These are phyloP conservation scores for Aspergillus sp. DNA, from an alignment of 2,329 filamentous ascomycete genomes.

Conservation along the genomic window DNA sequence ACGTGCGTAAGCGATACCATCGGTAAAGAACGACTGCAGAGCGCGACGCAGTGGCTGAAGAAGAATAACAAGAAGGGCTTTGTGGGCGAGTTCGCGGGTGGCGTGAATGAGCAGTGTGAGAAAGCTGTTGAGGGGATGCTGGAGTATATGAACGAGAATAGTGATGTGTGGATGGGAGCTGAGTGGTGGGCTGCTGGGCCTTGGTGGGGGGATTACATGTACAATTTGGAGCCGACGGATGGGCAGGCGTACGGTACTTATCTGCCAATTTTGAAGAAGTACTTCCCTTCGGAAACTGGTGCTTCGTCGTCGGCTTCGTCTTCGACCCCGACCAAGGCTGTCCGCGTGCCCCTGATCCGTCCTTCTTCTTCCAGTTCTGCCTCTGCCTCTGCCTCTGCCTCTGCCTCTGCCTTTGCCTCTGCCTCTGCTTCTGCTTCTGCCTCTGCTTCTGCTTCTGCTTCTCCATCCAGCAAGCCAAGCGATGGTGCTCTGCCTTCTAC, in stretches of 20 bases:
- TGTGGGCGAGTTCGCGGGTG: conserved; percentile 51
- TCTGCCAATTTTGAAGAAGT: conserved; percentile 25
- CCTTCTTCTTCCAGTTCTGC: conserved; percentile 1
- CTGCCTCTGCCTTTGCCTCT: conserved; percentile 3
- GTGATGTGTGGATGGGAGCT: conserved; percentile 49
- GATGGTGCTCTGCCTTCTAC: conserved; percentile 2
- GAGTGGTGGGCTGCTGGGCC: conserved; percentile 53
- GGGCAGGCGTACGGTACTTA: conserved; percentile 37
- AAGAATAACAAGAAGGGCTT: conserved; percentile 48
- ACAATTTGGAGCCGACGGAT: conserved; percentile 43
- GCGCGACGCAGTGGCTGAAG: conserved; percentile 50
- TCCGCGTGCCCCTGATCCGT: too few species aligned
- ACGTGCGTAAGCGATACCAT: conserved; percentile 50
- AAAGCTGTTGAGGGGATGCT: conserved; percentile 43
- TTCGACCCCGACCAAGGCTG: not conserved
- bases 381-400: conserved; percentile 1
- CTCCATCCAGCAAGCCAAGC: conserved; percentile 1
- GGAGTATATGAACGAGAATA: conserved; percentile 42
- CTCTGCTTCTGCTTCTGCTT: not conserved
- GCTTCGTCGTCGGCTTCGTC: conserved; percentile 1
- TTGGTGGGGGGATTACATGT: conserved; percentile 46
- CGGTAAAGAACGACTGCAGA: conserved; percentile 44
- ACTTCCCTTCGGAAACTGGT: conserved; percentile 12
- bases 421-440: not conserved
- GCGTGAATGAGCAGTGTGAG: conserved; percentile 45